Base-by-base conservation (phyloP, 169 alveolate species). In the Plasmodium gaboni region DNA sequence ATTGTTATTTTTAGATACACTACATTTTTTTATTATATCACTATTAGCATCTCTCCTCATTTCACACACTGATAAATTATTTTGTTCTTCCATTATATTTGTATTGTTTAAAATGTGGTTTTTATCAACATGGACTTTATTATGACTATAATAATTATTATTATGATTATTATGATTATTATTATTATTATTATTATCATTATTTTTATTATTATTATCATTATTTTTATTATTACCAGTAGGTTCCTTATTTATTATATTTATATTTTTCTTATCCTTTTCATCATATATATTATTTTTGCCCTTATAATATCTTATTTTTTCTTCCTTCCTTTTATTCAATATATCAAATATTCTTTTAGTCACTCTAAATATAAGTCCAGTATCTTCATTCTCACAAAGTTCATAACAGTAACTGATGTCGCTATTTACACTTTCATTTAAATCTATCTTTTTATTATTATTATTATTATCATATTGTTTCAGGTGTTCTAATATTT, bases 331-430 rank as follows among this genome's bases (percentile, higher is more conserved):
- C 10, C 89, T 42, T 4, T 32, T 32, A 64, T 51, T 78, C 0
- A 78, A 13, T 17, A 78, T 78, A 4, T 78, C 89, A 24, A 78
- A 78, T 1, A 78, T 78, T 17, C 89, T 46, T 69, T 78, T 78
- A 12, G 89, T 72, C 1, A 78, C 89, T 13, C 89, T 26, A 59
- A 78, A 78, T 17, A 78, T 78, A 12, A 78, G 64, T 0, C 89
- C 89, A 13, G 89, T 78, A 59, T 78, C 89, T 19, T 78, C 89
- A 65, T 69, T 78, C n/a, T 78, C 89, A 24, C 89, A 78, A 9
- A 78, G 15, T 19, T 78, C 89, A 17, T 78, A 78, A 24, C 67
- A 78, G 19, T 65, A 78, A 9, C 53, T 78, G 32, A 78, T 44
- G 38, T 83, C 91, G 32, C 91, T 83, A 42, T 83, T 83, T 9